Percentiles rank a stretch among this genome's conserved stretches.
Conservation (phyloP, 2,329 filamentous ascomycete species). For the Phaeosphaeria sp. region DNA sequence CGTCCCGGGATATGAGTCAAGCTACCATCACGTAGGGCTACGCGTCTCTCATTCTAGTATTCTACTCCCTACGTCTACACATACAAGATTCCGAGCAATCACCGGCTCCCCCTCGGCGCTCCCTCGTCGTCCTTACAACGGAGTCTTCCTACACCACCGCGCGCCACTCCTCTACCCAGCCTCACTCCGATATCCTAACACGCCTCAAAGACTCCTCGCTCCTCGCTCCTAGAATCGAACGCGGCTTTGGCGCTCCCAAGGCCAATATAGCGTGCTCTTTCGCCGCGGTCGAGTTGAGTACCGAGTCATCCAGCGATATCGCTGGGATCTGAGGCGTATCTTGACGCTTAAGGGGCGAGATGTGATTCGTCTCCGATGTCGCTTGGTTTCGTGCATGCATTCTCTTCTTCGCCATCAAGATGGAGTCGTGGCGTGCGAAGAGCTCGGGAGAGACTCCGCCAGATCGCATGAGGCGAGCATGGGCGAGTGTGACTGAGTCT, state of each 20-base stretch:
- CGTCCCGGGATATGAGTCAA: not conserved
- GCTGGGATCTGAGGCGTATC: not conserved
- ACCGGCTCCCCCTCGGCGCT: not conserved
- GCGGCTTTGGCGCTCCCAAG: not conserved
- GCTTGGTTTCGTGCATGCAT: conserved; percentile 33
- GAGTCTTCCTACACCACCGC: not conserved
- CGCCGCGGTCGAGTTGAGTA: not conserved
- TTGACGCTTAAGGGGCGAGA: not conserved
- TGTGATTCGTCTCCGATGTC: not conserved
- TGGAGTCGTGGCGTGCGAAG: conserved; percentile 29
- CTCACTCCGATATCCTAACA: not conserved
- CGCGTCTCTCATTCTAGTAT: not conserved
- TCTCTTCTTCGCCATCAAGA: conserved; percentile 33
- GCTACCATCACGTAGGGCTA: not conserved
- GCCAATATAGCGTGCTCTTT: not conserved
- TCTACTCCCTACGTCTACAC: not conserved
- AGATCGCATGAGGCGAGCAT: conserved; percentile 29
- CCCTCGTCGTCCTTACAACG: not conserved
- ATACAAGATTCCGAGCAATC: not conserved
- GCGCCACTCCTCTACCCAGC: not conserved
- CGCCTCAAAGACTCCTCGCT: not conserved
- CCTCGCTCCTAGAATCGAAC: not conserved
- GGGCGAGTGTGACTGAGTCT: conserved; percentile 41
- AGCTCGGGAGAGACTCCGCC: conserved; percentile 25
- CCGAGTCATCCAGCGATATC: not conserved